Base-by-base conservation (phyloP, 768 basidiomycete species). In the Porphyrellus cyaneotinctus region DNA sequence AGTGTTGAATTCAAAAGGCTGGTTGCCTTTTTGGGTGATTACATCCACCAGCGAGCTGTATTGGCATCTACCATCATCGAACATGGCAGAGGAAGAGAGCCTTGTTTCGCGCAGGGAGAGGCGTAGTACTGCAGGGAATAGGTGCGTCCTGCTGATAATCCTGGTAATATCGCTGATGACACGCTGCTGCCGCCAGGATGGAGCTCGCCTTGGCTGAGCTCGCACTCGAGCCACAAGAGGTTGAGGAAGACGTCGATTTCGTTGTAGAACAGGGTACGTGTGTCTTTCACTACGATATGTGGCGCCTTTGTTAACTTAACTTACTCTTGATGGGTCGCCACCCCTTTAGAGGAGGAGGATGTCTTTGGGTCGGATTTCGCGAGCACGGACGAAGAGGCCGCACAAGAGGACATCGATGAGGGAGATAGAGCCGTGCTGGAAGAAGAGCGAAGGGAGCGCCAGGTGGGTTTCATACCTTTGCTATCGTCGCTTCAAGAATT, bases 361-460 rank as follows among this genome's bases (percentile, higher is more conserved):
- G 65, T 85, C 9, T 89, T 91, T 53, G 89, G 79, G 58, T 88
- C 87, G 11, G 91, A 93, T 66, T 93, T 94, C 62, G 87, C 83
- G 56, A 88, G 86, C 58, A 92, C 91, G 0, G 91, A 92, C 52
- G 89, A 89, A 39, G 81, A 78, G 51, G 72, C 66, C 33, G 75
- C 69, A 2, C 77, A 78, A n/a, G 77, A 78, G 23, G 79, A 78
- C 12, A 71, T 74, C 17, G 80, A 80, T 6, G 75, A 71, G 6
- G 84, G 74, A 1, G 89, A 91, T 60, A 76, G 70, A 37, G 72
- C 70, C n/a, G 72, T 78, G 5, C 67, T 72, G 31, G 83, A 85
- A 11, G 87, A 88, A 58, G 86, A 89, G 49, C 77, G 70, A 52
- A 73, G 72, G 39, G 69, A 63, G n/a, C 67, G 65, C 6, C 61